phyloP scores from a whole-genome alignment of 208 protist genomes.

The Leishmania amazonensis region DNA sequence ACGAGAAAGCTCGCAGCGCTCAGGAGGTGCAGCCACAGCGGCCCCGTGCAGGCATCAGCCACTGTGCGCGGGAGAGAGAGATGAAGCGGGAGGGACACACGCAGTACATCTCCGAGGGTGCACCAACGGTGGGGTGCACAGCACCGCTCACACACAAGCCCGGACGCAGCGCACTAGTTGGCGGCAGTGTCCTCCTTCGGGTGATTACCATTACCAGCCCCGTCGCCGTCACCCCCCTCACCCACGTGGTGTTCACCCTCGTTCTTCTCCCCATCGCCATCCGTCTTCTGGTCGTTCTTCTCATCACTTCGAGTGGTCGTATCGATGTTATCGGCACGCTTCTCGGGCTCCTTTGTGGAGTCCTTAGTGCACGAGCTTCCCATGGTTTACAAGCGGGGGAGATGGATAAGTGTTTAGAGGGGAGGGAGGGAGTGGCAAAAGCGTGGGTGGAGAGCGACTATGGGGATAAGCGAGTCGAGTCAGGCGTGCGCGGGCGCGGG shows the following conservation, averaged over 20 bases:
- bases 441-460: neutral
- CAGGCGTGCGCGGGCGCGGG: neutral
- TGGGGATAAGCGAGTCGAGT: neutral
- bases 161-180: neutral
- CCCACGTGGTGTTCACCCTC: neutral
- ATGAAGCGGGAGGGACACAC: neutral
- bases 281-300: neutral
- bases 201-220: neutral
- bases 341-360: neutral
- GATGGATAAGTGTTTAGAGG: neutral
- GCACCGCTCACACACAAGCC: neutral
- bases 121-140: neutral
- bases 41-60: neutral
- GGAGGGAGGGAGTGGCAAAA: neutral
- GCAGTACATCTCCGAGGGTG: neutral
- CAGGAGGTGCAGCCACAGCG: neutral
- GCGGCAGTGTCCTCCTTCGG: neutral
- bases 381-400: slow-evolving; percentile 4
- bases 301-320: neutral
- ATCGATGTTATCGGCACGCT: neutral
- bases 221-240: neutral
- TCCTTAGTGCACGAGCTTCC: neutral
- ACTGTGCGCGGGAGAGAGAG: neutral
- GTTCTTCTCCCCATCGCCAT: too few relatives aligned
- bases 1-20: neutral